Evolutionary conservation across 805 yeast species (phyloP).

Genomic region (Saccharomycopsis schoenii): DNA sequence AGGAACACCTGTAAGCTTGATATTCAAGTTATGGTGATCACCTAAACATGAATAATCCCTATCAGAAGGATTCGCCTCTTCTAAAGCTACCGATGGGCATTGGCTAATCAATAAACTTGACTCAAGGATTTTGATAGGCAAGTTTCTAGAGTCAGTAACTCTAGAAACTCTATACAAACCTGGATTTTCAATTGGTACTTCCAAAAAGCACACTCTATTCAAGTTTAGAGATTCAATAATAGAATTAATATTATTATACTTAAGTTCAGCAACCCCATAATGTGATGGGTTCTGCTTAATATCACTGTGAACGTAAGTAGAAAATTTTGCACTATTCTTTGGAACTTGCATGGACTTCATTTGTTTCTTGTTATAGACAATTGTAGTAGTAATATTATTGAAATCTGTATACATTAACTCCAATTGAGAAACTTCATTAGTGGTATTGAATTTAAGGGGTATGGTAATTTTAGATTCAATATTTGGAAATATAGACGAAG

Average conservation of each 20-base stretch:
- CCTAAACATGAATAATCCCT: slow-evolving; percentile 52
- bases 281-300: slow-evolving; percentile 22
- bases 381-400: slow-evolving; percentile 34
- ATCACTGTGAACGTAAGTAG: slow-evolving; percentile 12
- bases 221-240: slow-evolving; percentile 3
- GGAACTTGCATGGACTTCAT: slow-evolving; percentile 30
- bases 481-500: slow-evolving; percentile 15
- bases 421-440: slow-evolving; percentile 57
- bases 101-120: slow-evolving; percentile 56
- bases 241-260: slow-evolving; percentile 1
- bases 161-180: slow-evolving; percentile 69
- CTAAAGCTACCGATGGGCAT: slow-evolving; percentile 68
- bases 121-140: slow-evolving; percentile 49
- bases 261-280: slow-evolving; percentile 16
- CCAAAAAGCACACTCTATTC: slow-evolving; percentile 31
- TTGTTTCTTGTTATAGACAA: slow-evolving; percentile 50
- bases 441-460: slow-evolving; percentile 75
- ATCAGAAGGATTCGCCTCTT: slow-evolving; percentile 12
- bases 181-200: slow-evolving; percentile 51
- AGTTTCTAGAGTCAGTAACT: slow-evolving; percentile 57
- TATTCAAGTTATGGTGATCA: slow-evolving; percentile 38
- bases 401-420: slow-evolving; percentile 53
- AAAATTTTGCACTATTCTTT: slow-evolving; percentile 6
- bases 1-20: slow-evolving; percentile 64
- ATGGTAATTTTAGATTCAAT: slow-evolving; percentile 31